Evolutionary conservation across 2,329 filamentous ascomycete genomes (phyloP), one percentile per base, ranked within the genome.

Genomic region (Nectriaceae sp.): DNA sequence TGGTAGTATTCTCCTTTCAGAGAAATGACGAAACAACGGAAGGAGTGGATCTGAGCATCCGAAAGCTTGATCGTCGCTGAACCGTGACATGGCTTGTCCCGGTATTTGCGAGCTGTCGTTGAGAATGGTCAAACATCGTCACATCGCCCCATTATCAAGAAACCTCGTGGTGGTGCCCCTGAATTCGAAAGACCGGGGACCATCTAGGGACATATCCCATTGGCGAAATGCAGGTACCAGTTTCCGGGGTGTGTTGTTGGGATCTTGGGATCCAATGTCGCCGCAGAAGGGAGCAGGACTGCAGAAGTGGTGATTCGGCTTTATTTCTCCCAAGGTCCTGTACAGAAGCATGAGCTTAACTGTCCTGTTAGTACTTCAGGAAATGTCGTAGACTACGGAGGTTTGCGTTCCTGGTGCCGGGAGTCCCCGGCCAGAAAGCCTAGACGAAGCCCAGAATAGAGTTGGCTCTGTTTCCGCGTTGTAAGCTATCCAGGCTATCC

Each of bases 201-300:
- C 8, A n/a, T 36, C 11, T 36, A 16, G 33, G 33, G 33, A 8
- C n/a, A 16, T 15, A 39, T 18, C 37, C 37, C 20, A 39, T 39
- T 39, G 37, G 37, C 37, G 37, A 21, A 21, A 39, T 39, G 37
- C 37, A 39, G 37, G 37, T 39, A 39, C 37, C 18, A 21, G 16
- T 16, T n/a, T 10, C 33, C 33, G 24, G 24, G 24, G 6, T 6
- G 13, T 29, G 24, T 29, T 29, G 24, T 29, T 29, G 24, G 24
- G 24, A 29, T 6, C 24, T 29, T 29, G 24, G 24, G 6, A 6
- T 29, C 24, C 6, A 29, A 13, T 13, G 24, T 6, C 6, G 6
- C 6, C 6, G 13, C n/a, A n/a, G n/a, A n/a, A n/a, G n/a, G n/a
- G n/a, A n/a, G n/a, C n/a, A n/a, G n/a, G n/a, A n/a, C n/a, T n/a